Evolutionary conservation across 108 stramenopile species (phyloP), one percentile per base, ranked within the genome.

Genomic region (Fistulifera pelliculosa): DNA sequence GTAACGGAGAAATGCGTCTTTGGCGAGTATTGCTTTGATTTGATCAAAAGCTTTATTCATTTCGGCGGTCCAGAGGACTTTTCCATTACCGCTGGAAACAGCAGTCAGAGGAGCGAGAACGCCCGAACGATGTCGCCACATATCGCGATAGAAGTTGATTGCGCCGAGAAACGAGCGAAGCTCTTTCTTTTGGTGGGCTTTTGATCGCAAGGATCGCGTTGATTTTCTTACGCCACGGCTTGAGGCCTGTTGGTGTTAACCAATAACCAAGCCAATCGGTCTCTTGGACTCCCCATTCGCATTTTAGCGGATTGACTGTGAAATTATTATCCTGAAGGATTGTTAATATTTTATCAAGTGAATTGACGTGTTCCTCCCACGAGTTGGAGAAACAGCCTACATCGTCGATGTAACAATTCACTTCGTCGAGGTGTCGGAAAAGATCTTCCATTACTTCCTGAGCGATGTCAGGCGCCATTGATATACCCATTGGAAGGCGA

Each of bases 341-440:
- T 16, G 21, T 43, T 15, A 73, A 45, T 5, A 72, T 47, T 49
- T 18, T 23, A 1, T 43, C 17, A 2, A 74, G 22, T 1, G 42
- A 45, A 12, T 52, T 40, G 1, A 71, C 3, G 27, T 79, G 77
- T 2, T 55, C 25, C 31, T 68, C 56, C 63, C 62, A 78, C 7
- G 42, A 41, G 15, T 38, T 49, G 2, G 56, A 54, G 27, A 72
- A 66, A 1, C 57, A 52, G 43, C 73, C 70, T 23, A 77, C 39
- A 47, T 77, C 74, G 53, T 75, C 76, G 38, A 82, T 52, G 48
- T 75, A 82, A 8, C 61, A 40, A 28, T 74, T 66, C 16, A 39
- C 19, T 0, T 60, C 65, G 19, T 35, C 68, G 48, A 14, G 64
- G 38, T 45, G 63, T 7, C 51, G 16, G 11, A 76, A 31, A 12